Evolutionary conservation across 176 grass and related monocot species (phyloP), one percentile per base, ranked within the genome.

Genomic region (Aegilops sharonensis): DNA sequence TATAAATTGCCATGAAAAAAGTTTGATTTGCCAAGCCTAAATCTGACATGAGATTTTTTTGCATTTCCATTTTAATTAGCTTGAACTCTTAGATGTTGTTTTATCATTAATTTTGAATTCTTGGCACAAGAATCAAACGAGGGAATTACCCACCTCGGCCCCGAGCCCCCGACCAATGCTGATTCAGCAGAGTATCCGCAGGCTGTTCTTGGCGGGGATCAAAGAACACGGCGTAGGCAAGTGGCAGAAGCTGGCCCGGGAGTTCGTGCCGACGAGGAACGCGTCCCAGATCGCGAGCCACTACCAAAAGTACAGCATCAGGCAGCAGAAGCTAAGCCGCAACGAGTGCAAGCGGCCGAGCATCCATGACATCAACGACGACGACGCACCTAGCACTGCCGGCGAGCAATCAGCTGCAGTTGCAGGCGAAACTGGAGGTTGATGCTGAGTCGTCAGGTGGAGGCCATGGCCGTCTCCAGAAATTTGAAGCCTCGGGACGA

Each of bases 241-340:
- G 11, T 89, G 87, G 87, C 78, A 84, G 31, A 7, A 5, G 43
- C 47, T 89, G 8, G 52, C 82, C 2, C 1, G 18, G 23, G 59
- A 85, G 59, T 68, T 67, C 68, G 43, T 89, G 76, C 15, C 12
- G 57, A 85, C 59, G 5, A 89, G 45, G 77, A 89, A 1, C 11
- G 23, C 87, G 18, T 56, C 42, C 59, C 76, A 89, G 68, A 89
- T 85, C 24, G 87, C 87, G 9, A 89, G 87, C 77, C 87, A 89
- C 60, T 31, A 73, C 77, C 77, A 89, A 59, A 89, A 89, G 82
- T 77, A 56, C 5, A 1, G 15, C 18, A 75, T 20, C 18, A 71
- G 87, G 43, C 8, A 24, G 9, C 12, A 40, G 6, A 84, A 80
- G 77, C 64, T 47, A 5, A 10, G 52, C 2, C 67, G 6, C 32